phyloP scores from a whole-genome alignment of 768 basidiomycete genomes.

The Daedaleopsis sinensis region DNA sequence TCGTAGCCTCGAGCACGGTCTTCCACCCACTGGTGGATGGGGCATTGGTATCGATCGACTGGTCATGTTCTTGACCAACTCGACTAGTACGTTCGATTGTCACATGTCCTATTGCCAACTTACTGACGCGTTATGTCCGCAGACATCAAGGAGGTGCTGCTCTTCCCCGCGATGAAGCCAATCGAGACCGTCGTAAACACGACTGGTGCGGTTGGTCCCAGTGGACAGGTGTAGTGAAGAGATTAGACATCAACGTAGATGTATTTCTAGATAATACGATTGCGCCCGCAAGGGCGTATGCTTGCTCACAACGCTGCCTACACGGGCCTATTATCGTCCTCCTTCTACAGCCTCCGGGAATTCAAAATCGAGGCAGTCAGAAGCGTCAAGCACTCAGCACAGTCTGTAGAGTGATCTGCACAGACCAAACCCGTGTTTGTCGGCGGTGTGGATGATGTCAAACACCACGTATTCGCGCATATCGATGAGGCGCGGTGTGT shows the following conservation, averaged over 20 bases:
- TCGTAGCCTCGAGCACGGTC: conserved; percentile 87
- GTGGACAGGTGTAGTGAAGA: conserved; percentile 25
- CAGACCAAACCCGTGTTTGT: too few species aligned
- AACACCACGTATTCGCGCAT: too few species aligned
- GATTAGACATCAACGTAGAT: neutral
- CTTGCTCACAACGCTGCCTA: too few species aligned
- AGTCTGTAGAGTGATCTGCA: too few species aligned
- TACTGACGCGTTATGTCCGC: conserved; percentile 17
- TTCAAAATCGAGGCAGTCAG: too few species aligned
- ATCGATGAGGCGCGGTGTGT: conserved; percentile 4
- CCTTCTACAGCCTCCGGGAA: too few species aligned
- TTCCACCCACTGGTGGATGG: conserved; percentile 98
- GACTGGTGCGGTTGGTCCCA: conserved; percentile 34
- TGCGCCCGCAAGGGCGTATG: too few species aligned
- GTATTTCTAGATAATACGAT: neutral
- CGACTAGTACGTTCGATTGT: conserved; percentile 64
- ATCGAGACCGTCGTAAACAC: conserved; percentile 49
- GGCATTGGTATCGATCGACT: conserved; percentile 94
- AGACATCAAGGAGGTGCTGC: conserved; percentile 96
- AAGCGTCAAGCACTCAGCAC: too few species aligned
- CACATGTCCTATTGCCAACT: neutral
- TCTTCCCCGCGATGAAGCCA: conserved; percentile 99
- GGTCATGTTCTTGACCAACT: conserved; percentile 98
- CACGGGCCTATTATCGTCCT: too few species aligned
- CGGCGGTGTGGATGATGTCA: too few species aligned